Conservation (phyloP, 2,329 filamentous ascomycete species). For the Phaeosphaeriaceae sp. region DNA sequence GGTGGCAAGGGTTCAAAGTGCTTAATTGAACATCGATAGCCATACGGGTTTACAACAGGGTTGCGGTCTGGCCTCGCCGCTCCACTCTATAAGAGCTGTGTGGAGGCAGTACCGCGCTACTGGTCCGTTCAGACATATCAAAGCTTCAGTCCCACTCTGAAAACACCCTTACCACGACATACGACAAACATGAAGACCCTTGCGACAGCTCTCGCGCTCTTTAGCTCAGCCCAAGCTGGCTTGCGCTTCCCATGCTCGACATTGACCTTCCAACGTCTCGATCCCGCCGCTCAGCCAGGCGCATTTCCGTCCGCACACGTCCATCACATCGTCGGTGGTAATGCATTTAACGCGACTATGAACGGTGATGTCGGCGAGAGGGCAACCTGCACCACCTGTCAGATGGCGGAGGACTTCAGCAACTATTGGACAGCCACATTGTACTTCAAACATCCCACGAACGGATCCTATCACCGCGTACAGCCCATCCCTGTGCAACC, state of each 20-base stretch:
- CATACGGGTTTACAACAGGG: neutral
- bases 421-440: constrained; percentile 34
- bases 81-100: neutral
- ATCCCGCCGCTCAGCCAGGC: constrained; percentile 33
- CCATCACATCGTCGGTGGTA: constrained; percentile 38
- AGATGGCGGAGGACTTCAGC: constrained; percentile 31
- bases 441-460: constrained; percentile 36
- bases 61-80: neutral
- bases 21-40: neutral
- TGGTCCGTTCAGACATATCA: neutral
- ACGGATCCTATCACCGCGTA: constrained; percentile 35
- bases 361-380: constrained; percentile 27
- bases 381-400: constrained; percentile 36
- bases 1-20: neutral
- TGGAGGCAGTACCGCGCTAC: neutral
- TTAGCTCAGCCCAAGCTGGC: constrained; percentile 27
- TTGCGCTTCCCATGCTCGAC: constrained; percentile 38
- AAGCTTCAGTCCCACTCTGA: neutral
- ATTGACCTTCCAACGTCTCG: constrained; percentile 33
- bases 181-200: constrained; percentile 27
- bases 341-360: constrained; percentile 36
- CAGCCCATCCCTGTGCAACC: constrained; percentile 30
- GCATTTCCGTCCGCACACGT: constrained; percentile 28
- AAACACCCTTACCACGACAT: neutral
- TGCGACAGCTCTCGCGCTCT: constrained; percentile 20